Percentiles rank a stretch among this genome's conserved stretches.
Conservation (phyloP, 2,329 filamentous ascomycete genomes). For the Exserohilum rostratum region DNA sequence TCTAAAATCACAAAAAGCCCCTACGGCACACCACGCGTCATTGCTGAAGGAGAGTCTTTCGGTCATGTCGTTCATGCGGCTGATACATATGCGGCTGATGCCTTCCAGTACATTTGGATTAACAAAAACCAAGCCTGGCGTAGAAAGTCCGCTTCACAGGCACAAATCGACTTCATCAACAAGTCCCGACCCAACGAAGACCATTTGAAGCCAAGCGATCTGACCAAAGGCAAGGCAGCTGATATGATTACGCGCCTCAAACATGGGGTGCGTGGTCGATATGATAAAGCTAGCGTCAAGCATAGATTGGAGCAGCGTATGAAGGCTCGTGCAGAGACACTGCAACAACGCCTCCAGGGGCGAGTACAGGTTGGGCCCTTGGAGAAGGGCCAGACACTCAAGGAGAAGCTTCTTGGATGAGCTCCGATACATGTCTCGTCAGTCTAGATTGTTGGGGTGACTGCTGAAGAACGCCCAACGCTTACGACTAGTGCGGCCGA, state of each 20-base stretch:
- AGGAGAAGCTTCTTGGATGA: constrained; percentile 12
- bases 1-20: constrained; percentile 55
- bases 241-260: constrained; percentile 95
- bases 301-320: constrained; percentile 33
- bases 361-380: constrained; percentile 58
- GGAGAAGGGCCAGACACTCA: constrained; percentile 11
- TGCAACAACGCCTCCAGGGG: constrained; percentile 50
- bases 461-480: not conserved
- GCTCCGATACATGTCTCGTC: not conserved
- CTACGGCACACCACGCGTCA: constrained; percentile 70
- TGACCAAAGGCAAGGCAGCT: constrained; percentile 80
- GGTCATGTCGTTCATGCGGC: constrained; percentile 80
- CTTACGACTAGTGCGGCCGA: constrained; percentile 1
- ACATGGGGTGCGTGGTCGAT: constrained; percentile 74
- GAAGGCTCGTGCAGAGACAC: constrained; percentile 57
- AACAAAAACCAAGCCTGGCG: constrained; percentile 73
- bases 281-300: constrained; percentile 45
- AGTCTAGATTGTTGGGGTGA: not conserved
- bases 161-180: constrained; percentile 73
- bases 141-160: constrained; percentile 62
- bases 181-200: constrained; percentile 64
- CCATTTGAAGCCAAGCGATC: constrained; percentile 59
- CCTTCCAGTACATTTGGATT: constrained; percentile 73
- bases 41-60: constrained; percentile 71
- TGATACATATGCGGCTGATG: constrained; percentile 75